Base-by-base conservation (phyloP, 306 rosid species). In the Corylus americana region DNA sequence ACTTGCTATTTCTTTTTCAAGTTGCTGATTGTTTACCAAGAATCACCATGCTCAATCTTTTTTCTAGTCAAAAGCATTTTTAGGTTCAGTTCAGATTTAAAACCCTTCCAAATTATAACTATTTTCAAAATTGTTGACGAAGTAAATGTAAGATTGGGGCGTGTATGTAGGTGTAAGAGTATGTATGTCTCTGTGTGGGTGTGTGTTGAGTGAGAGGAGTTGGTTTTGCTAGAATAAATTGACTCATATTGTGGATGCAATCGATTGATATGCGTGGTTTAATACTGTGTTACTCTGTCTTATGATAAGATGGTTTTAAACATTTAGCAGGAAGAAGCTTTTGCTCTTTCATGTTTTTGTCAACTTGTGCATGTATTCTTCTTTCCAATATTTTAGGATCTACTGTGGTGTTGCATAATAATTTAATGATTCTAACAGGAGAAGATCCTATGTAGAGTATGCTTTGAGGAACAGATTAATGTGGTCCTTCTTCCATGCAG, bases 401-500 rank as follows among this genome's bases (percentile, higher is more conserved):
- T 72, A 18, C 66, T 67, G 14, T 54, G 20, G 29, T 71, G 70
- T 77, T 3, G 48, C 61, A 73, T 80, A 71, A n/a, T 75, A 69
- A 12, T 77, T 77, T 63, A 42, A 16, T 63, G 83, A 79, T 78
- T 77, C 50, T 84, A 1, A 73, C 91, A 92, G 98, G 97, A 94
- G 83, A 94, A 92, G 88, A 89, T 94, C 79, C 88, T 94, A 66
- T 94, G 98, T 74, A 82, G 97, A 87, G 83, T 94, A 70, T 94
- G 98, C 90, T 94, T 94, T 51, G 98, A 90, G 67, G 94, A 92
- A 72, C 92, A 89, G 85, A 92, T 94, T 73, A 85, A 87, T 59
- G 81, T 94, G 73, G 92, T 94, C 75, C 84, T 94, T 25, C 96
- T 92, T 78, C 98, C 98, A 13, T 94, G 98, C 81, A 80, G 94